Percentiles rank a stretch among this genome's conserved stretches.
phyloP scores from a whole-genome alignment of 306 rosid species.

The Dalbergia oliveri region DNA sequence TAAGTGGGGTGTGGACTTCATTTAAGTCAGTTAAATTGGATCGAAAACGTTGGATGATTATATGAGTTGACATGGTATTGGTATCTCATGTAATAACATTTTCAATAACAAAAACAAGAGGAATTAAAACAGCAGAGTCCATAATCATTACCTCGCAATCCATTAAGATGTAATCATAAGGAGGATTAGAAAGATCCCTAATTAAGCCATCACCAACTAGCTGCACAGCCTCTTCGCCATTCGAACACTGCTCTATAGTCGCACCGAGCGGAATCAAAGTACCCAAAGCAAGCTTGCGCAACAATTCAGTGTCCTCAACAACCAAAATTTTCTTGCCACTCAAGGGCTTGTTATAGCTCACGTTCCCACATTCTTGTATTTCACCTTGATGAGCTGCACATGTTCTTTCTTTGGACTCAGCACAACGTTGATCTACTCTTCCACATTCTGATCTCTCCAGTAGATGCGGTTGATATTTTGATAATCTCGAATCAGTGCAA shows the following conservation, averaged over 20 bases:
- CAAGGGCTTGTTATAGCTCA: conserved; percentile 45
- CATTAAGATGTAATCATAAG: conserved; percentile 82
- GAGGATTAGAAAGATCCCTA: conserved; percentile 43
- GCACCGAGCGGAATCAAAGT: conserved; percentile 61
- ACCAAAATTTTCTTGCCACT: conserved; percentile 71
- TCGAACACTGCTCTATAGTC: conserved; percentile 55
- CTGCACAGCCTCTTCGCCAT: conserved; percentile 68
- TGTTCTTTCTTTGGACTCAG: conserved; percentile 29
- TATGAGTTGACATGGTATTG: no score
- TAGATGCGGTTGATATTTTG: conserved; percentile 2
- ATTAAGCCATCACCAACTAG: conserved; percentile 53
- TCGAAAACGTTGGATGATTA: no score
- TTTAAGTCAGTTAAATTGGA: no score
- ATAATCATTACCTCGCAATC: conserved; percentile 70
- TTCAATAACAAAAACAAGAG: no score
- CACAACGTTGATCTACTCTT: background rate
- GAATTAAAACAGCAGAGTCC: no score
- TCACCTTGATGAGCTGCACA: conserved; percentile 28
- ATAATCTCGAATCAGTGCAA: conserved; percentile 13
- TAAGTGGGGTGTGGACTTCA: no score
- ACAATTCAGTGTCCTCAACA: conserved; percentile 57
- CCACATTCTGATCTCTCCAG: background rate
- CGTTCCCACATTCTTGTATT: conserved; percentile 43
- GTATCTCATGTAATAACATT: no score
- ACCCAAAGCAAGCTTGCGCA: conserved; percentile 47